These are phyloP conservation scores for Alternaria triticimaculans DNA, from an alignment of 2,329 filamentous ascomycete species.

Conservation along the genomic window DNA sequence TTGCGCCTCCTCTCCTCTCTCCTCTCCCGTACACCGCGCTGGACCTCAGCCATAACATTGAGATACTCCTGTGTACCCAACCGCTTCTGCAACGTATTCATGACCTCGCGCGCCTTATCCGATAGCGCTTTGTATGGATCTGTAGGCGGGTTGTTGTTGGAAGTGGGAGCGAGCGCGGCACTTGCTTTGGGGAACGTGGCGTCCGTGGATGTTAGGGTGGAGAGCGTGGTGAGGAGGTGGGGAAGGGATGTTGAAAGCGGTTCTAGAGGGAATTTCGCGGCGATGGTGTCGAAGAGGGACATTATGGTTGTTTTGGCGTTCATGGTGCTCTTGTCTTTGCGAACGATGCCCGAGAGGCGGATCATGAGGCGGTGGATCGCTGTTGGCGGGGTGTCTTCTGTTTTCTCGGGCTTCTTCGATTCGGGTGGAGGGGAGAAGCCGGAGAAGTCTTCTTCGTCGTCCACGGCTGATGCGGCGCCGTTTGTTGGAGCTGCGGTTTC, in stretches of 20 bases:
- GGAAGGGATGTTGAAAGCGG: constrained; percentile 69
- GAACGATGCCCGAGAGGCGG: constrained; percentile 78
- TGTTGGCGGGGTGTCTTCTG: constrained; percentile 42
- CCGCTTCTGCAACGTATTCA: constrained; percentile 84
- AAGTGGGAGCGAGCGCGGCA: constrained; percentile 73
- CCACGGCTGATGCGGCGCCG: constrained; percentile 32
- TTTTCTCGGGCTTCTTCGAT: constrained; percentile 29
- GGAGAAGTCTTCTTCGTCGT: constrained; percentile 43
- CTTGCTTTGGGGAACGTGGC: constrained; percentile 73
- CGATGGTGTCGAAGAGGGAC: constrained; percentile 74
- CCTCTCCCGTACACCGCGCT: constrained; percentile 73
- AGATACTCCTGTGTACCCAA: constrained; percentile 83
- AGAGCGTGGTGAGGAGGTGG: constrained; percentile 70
- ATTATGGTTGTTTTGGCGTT: constrained; percentile 78
- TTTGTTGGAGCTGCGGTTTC: constrained; percentile 53
- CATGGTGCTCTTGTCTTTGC: constrained; percentile 69
- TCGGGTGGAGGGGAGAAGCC: constrained; percentile 34
- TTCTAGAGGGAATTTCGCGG: constrained; percentile 64
- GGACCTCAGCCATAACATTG: constrained; percentile 73
- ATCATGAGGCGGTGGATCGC: constrained; percentile 78
- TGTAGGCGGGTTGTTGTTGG: constrained; percentile 47
- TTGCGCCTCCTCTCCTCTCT: constrained; percentile 80
- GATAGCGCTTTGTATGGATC: constrained; percentile 72
- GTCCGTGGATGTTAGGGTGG: constrained; percentile 82
- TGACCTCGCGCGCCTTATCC: constrained; percentile 74